Evolutionary conservation across 2,329 filamentous ascomycete species (phyloP), one percentile per base, ranked within the genome.

Genomic region (Helicocarpus griseus): DNA sequence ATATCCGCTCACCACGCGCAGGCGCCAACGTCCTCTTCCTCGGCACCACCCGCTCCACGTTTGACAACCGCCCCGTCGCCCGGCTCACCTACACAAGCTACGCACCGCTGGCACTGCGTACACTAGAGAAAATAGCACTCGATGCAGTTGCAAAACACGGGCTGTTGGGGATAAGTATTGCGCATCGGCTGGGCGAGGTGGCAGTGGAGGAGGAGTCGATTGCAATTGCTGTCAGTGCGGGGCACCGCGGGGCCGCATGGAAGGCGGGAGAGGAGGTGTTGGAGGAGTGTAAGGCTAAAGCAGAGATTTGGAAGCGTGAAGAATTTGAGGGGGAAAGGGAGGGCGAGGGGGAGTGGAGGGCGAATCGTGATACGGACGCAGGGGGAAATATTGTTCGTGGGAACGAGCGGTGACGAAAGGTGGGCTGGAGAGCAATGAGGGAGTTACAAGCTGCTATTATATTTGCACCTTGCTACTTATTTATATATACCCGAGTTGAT

Each of bases 221-320:
- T 55, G 72, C 94, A 51, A 89, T 97, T 60, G 87, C 88, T 1
- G 86, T 96, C 3, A 89, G 87, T 40, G 79, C 87, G 26, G 82
- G 86, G 33, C 93, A 97, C 71, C 77, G 93, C 6, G 80, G 86
- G 60, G 87, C 86, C 13, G 90, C 88, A 4, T 98, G 91, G 91
- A 73, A 74, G 60, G 91, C 86, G 0, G 91, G 87, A 0, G 91
- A 97, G 72, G 88, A 94, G 70, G 86, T 89, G 31, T 72, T 97
- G 53, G 91, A 97, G 72, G 74, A 81, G 65, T 89, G 87, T 63
- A 98, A 97, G 73, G 80, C 79, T 51, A 82, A 77, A 58, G 88
- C 88, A n/a, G 93, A 98, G 73, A 84, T 98, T 39, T 96, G 91
- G 91, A 96, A 96, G 72, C 75, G 82, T 57, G 91, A 97, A 72